A percentile compares a stretch with the other conserved stretches of the same genome.
These are phyloP conservation scores for Geotrichum carabidarum DNA, from an alignment of 1,139 yeast genomes.

Conservation along the genomic window DNA sequence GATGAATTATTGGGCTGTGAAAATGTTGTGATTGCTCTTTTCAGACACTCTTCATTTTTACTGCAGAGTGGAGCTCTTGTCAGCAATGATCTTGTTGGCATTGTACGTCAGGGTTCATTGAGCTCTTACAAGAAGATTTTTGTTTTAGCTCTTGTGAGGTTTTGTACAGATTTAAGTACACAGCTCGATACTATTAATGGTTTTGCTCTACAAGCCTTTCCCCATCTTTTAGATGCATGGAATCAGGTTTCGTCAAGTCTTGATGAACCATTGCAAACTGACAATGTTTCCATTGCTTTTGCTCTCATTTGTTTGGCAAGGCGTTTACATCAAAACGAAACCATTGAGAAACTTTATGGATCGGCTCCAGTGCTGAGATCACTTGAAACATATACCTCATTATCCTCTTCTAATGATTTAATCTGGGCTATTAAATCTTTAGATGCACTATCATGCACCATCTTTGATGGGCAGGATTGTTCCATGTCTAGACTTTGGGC, in stretches of 20 bases:
- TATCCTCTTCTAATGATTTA: conserved; percentile 26
- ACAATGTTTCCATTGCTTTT: conserved; percentile 30
- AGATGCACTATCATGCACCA: conserved; percentile 17
- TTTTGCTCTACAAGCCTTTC: too few species aligned
- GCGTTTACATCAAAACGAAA: conserved; percentile 21
- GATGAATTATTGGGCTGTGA: conserved; percentile 62
- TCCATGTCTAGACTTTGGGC: conserved; percentile 24
- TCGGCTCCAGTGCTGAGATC: background rate
- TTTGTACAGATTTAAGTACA: conserved; percentile 20
- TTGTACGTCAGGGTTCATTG: conserved; percentile 53
- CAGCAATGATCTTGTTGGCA: conserved; percentile 30
- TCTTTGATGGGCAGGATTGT: conserved; percentile 28
- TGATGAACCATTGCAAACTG: conserved; percentile 26
- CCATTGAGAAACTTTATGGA: background rate
- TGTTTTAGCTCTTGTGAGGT: conserved; percentile 52
- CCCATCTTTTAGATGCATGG: too few species aligned
- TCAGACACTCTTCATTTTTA: conserved; percentile 40
- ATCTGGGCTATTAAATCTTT: conserved; percentile 30
- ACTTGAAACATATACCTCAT: conserved; percentile 23
- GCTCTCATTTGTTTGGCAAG: conserved; percentile 32
- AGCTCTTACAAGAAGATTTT: conserved; percentile 71
- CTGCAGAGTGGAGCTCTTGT: conserved; percentile 19
- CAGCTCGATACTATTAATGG: too few species aligned
- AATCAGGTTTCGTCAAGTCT: too few species aligned
- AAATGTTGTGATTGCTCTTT: conserved; percentile 47